These are phyloP conservation scores for Globomyces pollinis-pini DNA, from an alignment of 192 early-diverging fungal species.

Conservation along the genomic window DNA sequence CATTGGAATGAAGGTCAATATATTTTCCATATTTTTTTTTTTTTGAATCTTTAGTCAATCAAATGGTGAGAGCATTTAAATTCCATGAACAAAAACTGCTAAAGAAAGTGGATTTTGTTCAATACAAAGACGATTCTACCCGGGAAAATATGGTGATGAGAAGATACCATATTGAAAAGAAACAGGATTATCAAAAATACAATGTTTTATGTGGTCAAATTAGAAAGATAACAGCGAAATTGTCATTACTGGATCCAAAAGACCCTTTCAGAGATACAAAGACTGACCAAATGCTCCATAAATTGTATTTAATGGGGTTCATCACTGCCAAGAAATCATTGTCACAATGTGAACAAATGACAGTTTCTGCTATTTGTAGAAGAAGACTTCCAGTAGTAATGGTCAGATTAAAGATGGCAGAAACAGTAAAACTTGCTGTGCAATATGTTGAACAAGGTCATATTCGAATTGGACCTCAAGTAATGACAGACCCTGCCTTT, in stretches of 20 bases:
- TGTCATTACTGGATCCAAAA: constrained; percentile 76
- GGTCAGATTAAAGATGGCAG: constrained; percentile 91
- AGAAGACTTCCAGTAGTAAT: constrained; percentile 84
- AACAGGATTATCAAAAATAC: constrained; percentile 88
- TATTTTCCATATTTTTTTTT: no score
- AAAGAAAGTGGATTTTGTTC: constrained; percentile 90
- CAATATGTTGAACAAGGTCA: constrained; percentile 92
- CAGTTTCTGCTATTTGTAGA: constrained; percentile 81
- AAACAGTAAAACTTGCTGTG: constrained; percentile 85
- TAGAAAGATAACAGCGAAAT: constrained; percentile 70
- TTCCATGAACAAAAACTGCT: constrained; percentile 94
- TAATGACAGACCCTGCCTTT: constrained; percentile 83
- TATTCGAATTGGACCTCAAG: constrained; percentile 85
- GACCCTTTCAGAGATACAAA: constrained; percentile 70
- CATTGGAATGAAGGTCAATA: no score
- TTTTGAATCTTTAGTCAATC: neutral
- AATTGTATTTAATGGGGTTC: constrained; percentile 79
- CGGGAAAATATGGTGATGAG: constrained; percentile 81
- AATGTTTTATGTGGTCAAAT: constrained; percentile 74
- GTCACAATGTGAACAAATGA: constrained; percentile 69
- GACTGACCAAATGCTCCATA: constrained; percentile 73
- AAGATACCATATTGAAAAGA: constrained; percentile 76
- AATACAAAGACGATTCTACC: constrained; percentile 66
- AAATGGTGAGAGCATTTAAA: constrained; percentile 41
- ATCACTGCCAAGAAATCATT: constrained; percentile 71